phyloP scores from a whole-genome alignment of 129 eudicot species.

The Artemisia tridentata region DNA sequence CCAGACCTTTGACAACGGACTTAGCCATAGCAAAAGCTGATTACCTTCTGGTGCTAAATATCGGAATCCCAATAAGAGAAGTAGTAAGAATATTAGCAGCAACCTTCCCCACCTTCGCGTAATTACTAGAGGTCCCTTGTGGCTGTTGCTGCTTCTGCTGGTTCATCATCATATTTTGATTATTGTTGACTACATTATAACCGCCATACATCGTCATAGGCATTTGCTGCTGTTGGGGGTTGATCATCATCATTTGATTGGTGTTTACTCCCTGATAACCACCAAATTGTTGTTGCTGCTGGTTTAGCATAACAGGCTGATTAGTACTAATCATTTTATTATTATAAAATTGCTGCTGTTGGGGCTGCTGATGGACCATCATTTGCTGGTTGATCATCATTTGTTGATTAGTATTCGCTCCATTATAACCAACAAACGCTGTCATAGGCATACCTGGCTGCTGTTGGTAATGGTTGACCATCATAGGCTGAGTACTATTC shows the following conservation, averaged over 20 bases:
- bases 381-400: not conserved
- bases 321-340: not conserved
- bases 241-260: slow-evolving; percentile 1
- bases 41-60: slow-evolving; percentile 27
- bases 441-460: slow-evolving; percentile 6
- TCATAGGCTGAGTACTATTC: slow-evolving; percentile 8
- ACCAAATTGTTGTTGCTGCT: not conserved
- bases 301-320: slow-evolving; percentile 8
- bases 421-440: not conserved
- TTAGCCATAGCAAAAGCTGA: not conserved
- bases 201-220: slow-evolving; percentile 19
- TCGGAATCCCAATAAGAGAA: slow-evolving; percentile 38
- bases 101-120: slow-evolving; percentile 25
- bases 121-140: slow-evolving; percentile 17
- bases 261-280: slow-evolving; percentile 14
- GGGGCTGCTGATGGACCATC: not conserved
- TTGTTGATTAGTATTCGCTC: slow-evolving; percentile 1
- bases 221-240: slow-evolving; percentile 12
- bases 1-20: not conserved
- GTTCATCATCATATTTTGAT: slow-evolving; percentile 9
- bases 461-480: slow-evolving; percentile 12
- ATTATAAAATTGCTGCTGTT: not conserved
- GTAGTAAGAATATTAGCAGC: slow-evolving; percentile 34
- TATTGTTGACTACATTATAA: slow-evolving; percentile 11
- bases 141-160: slow-evolving; percentile 20